Conservation (phyloP, 108 stramenopile species). For the Pseudonitzschia pungens region DNA sequence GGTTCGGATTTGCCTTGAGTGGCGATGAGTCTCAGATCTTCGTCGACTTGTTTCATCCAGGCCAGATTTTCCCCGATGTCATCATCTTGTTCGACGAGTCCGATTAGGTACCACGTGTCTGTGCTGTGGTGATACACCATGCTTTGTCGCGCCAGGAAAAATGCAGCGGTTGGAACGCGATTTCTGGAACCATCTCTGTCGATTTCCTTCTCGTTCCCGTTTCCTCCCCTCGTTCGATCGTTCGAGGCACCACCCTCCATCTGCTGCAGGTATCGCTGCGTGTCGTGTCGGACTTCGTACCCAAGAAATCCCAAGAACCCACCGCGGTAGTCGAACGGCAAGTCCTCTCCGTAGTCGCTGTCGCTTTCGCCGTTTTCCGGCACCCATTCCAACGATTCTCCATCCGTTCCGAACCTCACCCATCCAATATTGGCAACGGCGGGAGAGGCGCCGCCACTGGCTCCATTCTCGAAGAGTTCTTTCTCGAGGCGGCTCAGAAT, state of each 20-base stretch:
- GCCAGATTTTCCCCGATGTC: slow-evolving; percentile 23
- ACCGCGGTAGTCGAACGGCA: slow-evolving; percentile 79
- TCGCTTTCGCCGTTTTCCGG: slow-evolving; percentile 6
- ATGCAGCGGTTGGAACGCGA: slow-evolving; percentile 69
- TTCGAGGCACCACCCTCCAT: slow-evolving; percentile 22
- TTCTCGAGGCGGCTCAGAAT: slow-evolving; percentile 36
- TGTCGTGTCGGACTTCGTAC: slow-evolving; percentile 81
- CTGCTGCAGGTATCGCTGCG: slow-evolving; percentile 44
- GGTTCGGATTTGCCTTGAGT: too few relatives aligned
- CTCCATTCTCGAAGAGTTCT: slow-evolving; percentile 14
- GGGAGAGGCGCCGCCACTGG: too few relatives aligned
- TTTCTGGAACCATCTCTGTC: not conserved
- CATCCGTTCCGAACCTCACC: not conserved
- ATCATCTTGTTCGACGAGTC: slow-evolving; percentile 33
- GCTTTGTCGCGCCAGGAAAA: slow-evolving; percentile 70
- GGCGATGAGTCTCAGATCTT: not conserved
- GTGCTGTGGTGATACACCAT: slow-evolving; percentile 74
- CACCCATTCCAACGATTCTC: not conserved
- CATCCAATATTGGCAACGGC: slow-evolving; percentile 10
- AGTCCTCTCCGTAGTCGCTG: not conserved
- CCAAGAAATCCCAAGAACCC: slow-evolving; percentile 82
- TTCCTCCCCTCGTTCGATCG: not conserved
- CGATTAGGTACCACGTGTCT: slow-evolving; percentile 67
- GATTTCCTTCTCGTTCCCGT: not conserved
- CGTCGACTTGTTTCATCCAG: slow-evolving; percentile 55